A percentile compares a stretch with the other conserved stretches of the same genome.
phyloP scores from a whole-genome alignment of 2,329 filamentous ascomycete species.

The Hypomyces perniciosus region DNA sequence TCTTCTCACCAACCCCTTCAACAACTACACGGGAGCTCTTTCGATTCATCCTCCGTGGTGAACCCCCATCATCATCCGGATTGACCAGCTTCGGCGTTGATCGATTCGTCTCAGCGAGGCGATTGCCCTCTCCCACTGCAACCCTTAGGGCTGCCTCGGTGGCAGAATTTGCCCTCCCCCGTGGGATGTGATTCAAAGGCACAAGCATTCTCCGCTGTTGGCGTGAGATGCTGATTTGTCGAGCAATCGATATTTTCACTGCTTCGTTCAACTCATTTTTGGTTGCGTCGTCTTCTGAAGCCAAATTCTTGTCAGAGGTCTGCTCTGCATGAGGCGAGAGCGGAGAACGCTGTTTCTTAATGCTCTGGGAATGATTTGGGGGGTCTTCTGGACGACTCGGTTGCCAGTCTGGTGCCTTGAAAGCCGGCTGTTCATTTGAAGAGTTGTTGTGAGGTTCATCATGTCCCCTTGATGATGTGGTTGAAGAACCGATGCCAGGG shows the following conservation, averaged over 20 bases:
- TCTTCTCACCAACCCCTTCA: conserved; percentile 30
- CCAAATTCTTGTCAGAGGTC: neutral
- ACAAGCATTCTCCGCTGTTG: conserved; percentile 55
- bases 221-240: conserved; percentile 60
- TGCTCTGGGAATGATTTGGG: too few species aligned
- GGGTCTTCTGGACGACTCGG: too few species aligned
- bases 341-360: too few species aligned
- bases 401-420: too few species aligned
- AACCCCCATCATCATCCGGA: conserved; percentile 23
- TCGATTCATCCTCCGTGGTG: conserved; percentile 34
- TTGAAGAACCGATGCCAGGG: neutral
- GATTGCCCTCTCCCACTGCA: conserved; percentile 18
- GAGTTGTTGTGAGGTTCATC: neutral
- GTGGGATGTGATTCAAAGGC: conserved; percentile 39
- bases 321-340: neutral
- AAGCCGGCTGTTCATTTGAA: neutral
- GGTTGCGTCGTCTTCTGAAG: conserved; percentile 13
- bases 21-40: conserved; percentile 50
- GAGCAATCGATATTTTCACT: conserved; percentile 60
- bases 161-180: conserved; percentile 1
- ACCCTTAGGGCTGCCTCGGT: conserved; percentile 5
- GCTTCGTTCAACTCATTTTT: conserved; percentile 38
- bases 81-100: conserved; percentile 43
- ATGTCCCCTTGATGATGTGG: neutral
- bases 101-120: conserved; percentile 32